Evolutionary conservation across 78 protist genomes (phyloP).

Genomic region (Cavenderia fasciculata): DNA sequence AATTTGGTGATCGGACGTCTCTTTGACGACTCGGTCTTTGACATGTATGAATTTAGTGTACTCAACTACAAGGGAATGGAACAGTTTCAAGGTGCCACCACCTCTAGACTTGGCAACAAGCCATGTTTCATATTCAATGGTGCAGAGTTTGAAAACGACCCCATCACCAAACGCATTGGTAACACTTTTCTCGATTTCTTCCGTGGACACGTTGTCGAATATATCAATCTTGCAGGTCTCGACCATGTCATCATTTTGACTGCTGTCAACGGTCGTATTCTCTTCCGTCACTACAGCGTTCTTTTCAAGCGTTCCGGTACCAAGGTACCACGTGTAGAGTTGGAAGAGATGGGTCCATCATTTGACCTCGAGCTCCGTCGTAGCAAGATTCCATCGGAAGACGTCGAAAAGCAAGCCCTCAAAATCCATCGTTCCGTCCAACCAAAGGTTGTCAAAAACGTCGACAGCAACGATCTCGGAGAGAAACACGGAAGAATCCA

Average conservation of each 20-base stretch:
- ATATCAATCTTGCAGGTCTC: slow-evolving; percentile 84
- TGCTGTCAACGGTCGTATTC: slow-evolving; percentile 14
- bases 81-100: slow-evolving; percentile 5
- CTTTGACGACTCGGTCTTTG: slow-evolving; percentile 88
- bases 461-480: not conserved
- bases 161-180: slow-evolving; percentile 23
- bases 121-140: slow-evolving; percentile 91
- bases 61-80: slow-evolving; percentile 31
- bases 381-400: slow-evolving; percentile 53
- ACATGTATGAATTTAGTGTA: slow-evolving; percentile 94
- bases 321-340: slow-evolving; percentile 82
- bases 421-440: slow-evolving; percentile 7
- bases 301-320: slow-evolving; percentile 83
- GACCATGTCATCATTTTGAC: slow-evolving; percentile 88
- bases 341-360: slow-evolving; percentile 87
- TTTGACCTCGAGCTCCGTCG: slow-evolving; percentile 80
- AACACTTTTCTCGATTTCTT: slow-evolving; percentile 89
- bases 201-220: slow-evolving; percentile 81
- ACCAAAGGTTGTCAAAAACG: slow-evolving; percentile 14
- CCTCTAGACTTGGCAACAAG: slow-evolving; percentile 76
- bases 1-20: slow-evolving; percentile 91
- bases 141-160: slow-evolving; percentile 78
- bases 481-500: slow-evolving; percentile 7
- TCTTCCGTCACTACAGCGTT: slow-evolving; percentile 79
- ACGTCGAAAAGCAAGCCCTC: slow-evolving; percentile 25